These are phyloP conservation scores for Gryganskiella cystojenkinii DNA, from an alignment of 192 early-diverging fungal genomes.

Conservation along the genomic window DNA sequence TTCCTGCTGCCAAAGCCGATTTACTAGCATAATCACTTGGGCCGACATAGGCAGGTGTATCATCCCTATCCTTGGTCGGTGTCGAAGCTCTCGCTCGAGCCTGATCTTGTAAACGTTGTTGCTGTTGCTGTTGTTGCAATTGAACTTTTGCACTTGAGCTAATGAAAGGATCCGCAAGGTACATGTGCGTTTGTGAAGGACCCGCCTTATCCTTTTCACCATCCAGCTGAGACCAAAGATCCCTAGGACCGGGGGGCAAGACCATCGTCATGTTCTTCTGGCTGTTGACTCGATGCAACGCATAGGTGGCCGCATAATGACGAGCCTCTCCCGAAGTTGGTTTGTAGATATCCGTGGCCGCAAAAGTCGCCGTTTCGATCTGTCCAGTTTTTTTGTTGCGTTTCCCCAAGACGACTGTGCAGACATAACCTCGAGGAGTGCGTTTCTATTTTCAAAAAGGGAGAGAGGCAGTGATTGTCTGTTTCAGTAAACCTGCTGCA, in stretches of 20 bases:
- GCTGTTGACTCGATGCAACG: neutral
- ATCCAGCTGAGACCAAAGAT: conserved; percentile 79
- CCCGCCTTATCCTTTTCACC: conserved; percentile 56
- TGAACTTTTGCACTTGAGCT: conserved; percentile 59
- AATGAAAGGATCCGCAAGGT: conserved; percentile 83
- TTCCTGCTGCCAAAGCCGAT: conserved; percentile 15
- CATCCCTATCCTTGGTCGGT: conserved; percentile 17
- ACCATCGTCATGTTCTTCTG: conserved; percentile 63
- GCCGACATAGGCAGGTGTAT: conserved; percentile 5
- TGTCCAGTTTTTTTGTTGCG: conserved; percentile 69
- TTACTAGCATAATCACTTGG: conserved; percentile 39
- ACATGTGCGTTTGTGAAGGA: conserved; percentile 61
- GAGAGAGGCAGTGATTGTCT: conserved; percentile 9
- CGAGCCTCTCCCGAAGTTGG: conserved; percentile 3
- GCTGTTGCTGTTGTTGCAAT: conserved; percentile 49
- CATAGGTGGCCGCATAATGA: neutral
- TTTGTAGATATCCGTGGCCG: conserved; percentile 52
- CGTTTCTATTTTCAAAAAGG: conserved; percentile 16
- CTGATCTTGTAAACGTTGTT: conserved; percentile 49
- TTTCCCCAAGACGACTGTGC: conserved; percentile 62
- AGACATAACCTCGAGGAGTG: conserved; percentile 51
- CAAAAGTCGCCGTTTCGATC: conserved; percentile 58
- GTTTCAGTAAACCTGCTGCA: conserved; percentile 16
- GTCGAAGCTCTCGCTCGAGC: conserved; percentile 21
- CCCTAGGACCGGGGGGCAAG: conserved; percentile 78